Base-by-base conservation (phyloP, 768 basidiomycete genomes). In the Boletus patriciae region DNA sequence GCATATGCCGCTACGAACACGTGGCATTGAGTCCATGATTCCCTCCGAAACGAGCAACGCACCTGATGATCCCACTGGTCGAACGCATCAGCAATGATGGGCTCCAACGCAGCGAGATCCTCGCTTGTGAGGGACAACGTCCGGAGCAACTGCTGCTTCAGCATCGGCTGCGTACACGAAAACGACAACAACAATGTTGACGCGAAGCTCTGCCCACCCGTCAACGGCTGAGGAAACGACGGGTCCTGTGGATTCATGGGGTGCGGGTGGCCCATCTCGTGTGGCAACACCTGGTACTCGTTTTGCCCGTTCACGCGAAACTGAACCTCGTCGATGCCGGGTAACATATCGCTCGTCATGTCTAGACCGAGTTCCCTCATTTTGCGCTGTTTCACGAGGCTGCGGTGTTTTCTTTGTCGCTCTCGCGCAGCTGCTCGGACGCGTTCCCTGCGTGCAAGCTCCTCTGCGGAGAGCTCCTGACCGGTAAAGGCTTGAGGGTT, bases 41-140 rank as follows among this genome's bases (percentile, higher is more conserved):
- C 21, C 12, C 36, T 25, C 36, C 31, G 47, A 31, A 27, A 19
- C 37, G n/a, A 34, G 2, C 2, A 29, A 69, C 82, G 54, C 66
- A 91, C 90, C 70, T 87, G 86, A 62, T 85, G 83, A 64, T 92
- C 86, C 91, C 91, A 93, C 40, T 88, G 86, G 55, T 93, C 91
- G 81, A 89, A 93, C 18, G 90, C 90, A 44, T 88, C 85, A 6
- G 91, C 90, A 45, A 93, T 86, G 62, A 90, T 77, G 27, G 89
- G 87, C 66, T 92, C 88, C 48, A 93, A 74, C 11, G 87, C 84
- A 3, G 84, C 84, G 18, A 93, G 79, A 64, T 93, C 91, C 50
- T 92, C 90, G 71, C 83, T 84, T 29, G 87, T 83, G 83, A 92
- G 86, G 60, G 81, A 80, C 46, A 93, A 75, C 6, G 82, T 84